phyloP scores from a whole-genome alignment of 1,139 yeast species.

The Candida sp. region DNA sequence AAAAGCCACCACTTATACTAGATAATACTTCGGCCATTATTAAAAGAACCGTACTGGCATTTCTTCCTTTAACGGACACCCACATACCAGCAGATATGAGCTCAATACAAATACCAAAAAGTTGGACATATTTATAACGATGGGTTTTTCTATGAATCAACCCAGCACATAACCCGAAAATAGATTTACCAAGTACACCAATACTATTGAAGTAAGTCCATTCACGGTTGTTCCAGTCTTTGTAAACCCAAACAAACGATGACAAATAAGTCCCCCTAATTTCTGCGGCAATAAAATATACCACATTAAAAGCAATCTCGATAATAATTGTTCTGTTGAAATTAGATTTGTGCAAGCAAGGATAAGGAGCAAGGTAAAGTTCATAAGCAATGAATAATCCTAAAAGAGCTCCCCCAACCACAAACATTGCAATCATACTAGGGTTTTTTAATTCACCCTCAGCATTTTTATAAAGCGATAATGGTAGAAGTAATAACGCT shows the following conservation, averaged over 20 bases:
- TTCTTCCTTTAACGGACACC: neutral
- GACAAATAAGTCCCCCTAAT: conserved; percentile 8
- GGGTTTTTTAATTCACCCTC: conserved; percentile 28
- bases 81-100: neutral
- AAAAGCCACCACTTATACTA: neutral
- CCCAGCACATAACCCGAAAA: neutral
- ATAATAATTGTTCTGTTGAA: conserved; percentile 26
- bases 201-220: neutral
- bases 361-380: conserved; percentile 22
- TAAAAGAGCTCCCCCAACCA: conserved; percentile 27
- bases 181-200: neutral
- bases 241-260: conserved; percentile 7
- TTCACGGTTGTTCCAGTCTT: neutral
- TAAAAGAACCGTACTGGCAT: neutral
- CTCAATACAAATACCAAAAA: neutral
- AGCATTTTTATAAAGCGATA: conserved; percentile 20
- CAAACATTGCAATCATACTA: conserved; percentile 34
- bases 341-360: conserved; percentile 28
- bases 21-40: neutral
- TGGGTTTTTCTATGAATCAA: neutral
- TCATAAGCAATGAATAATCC: conserved; percentile 22
- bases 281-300: conserved; percentile 20
- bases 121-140: neutral
- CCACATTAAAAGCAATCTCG: conserved; percentile 10
- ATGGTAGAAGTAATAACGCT: conserved; percentile 28